Conservation (phyloP, 2,329 filamentous ascomycete genomes). For the Claviceps cyperi region DNA sequence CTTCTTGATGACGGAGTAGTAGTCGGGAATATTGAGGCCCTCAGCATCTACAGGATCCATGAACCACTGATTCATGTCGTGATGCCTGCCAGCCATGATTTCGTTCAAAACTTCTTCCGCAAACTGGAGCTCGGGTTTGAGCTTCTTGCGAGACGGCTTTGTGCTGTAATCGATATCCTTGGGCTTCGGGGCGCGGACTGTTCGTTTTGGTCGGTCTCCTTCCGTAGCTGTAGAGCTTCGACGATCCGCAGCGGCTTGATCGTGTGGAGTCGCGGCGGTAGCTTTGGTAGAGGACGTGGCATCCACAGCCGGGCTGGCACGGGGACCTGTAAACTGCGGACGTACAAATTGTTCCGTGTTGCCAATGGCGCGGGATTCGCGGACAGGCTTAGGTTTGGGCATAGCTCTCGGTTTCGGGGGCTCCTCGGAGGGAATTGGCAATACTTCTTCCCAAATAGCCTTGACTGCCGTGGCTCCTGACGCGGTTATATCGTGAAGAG, state of each 20-base stretch:
- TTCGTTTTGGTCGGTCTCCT: slow-evolving; percentile 72
- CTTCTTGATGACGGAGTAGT: slow-evolving; percentile 87
- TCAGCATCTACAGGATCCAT: slow-evolving; percentile 80
- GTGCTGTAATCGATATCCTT: slow-evolving; percentile 81
- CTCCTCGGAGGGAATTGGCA: slow-evolving; percentile 34
- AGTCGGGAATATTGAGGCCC: slow-evolving; percentile 81
- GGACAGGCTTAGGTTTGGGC: slow-evolving; percentile 24
- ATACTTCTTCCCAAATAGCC: slow-evolving; percentile 31
- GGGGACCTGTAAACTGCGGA: slow-evolving; percentile 18
- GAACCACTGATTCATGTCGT: slow-evolving; percentile 57
- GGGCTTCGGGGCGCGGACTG: slow-evolving; percentile 80
- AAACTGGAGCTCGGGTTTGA: slow-evolving; percentile 78
- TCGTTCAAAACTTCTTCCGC: slow-evolving; percentile 71
- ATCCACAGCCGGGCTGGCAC: slow-evolving; percentile 15
- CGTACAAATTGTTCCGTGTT: slow-evolving; percentile 13
- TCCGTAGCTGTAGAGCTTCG: slow-evolving; percentile 68
- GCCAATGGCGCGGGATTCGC: slow-evolving; percentile 18
- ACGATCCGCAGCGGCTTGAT: slow-evolving; percentile 12
- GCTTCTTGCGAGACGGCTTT: slow-evolving; percentile 70
- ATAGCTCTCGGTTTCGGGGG: slow-evolving; percentile 40
- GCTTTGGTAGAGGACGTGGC: slow-evolving; percentile 9
- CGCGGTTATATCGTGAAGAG: slow-evolving; percentile 55
- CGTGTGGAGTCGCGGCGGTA: slow-evolving; percentile 8
- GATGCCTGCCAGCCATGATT: slow-evolving; percentile 60
- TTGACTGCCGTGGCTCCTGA: slow-evolving; percentile 41